Evolutionary conservation across 805 yeast species (phyloP).

Genomic region (Kregervanrija delftensis): DNA sequence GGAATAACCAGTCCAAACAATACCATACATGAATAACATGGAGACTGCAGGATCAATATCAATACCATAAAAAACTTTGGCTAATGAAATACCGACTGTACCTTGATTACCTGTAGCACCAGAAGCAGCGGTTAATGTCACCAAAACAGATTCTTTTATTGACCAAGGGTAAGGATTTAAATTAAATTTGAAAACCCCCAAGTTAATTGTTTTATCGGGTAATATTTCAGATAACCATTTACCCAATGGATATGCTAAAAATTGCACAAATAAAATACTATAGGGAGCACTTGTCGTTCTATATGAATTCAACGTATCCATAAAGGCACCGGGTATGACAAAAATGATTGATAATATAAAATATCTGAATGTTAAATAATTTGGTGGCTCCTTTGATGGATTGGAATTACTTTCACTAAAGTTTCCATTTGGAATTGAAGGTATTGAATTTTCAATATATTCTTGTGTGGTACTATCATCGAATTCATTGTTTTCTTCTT

Average conservation of each 20-base stretch:
- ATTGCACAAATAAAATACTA: conserved; percentile 46
- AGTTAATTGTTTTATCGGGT: conserved; percentile 27
- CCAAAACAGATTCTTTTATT: conserved; percentile 45
- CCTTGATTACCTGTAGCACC: conserved; percentile 49
- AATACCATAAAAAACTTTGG: conserved; percentile 36
- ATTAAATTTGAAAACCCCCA: conserved; percentile 22
- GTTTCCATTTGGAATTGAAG: too few species aligned
- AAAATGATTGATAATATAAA: conserved; percentile 29
- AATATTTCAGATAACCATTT: conserved; percentile 36
- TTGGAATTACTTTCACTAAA: background rate
- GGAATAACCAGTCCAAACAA: conserved; percentile 47
- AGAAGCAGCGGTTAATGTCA: conserved; percentile 44
- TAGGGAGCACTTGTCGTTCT: conserved; percentile 37
- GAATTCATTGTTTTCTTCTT: conserved; percentile 3
- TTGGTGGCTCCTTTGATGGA: conserved; percentile 14
- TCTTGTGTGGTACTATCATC: too few species aligned
- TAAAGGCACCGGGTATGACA: conserved; percentile 34
- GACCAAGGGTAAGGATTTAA: conserved; percentile 53
- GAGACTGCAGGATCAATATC: conserved; percentile 32
- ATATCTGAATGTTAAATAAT: conserved; percentile 30
- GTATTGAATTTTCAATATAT: too few species aligned
- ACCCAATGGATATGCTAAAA: conserved; percentile 41
- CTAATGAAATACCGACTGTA: conserved; percentile 39
- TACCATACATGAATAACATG: conserved; percentile 41
- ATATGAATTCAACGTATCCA: conserved; percentile 32